phyloP scores from a whole-genome alignment of 2,329 filamentous ascomycete species.

The Penicillium psychrosexuale region DNA sequence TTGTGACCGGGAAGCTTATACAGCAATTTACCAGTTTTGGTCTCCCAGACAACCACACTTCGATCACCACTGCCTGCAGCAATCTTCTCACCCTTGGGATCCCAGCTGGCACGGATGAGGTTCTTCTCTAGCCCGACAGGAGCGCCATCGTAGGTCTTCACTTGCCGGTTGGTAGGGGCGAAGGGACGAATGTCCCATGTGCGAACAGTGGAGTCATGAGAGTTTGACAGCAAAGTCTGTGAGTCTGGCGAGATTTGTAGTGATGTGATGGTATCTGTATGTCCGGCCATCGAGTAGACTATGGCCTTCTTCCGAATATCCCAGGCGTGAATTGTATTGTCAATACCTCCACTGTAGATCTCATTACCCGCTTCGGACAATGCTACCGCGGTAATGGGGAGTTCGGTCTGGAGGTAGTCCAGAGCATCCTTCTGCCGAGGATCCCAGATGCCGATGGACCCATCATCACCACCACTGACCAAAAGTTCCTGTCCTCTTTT shows the following conservation, averaged over 20 bases:
- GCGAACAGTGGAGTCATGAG: conserved; percentile 88
- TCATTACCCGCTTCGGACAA: conserved; percentile 94
- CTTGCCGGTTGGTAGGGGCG: conserved; percentile 78
- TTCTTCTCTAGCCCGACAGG: conserved; percentile 87
- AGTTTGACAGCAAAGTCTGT: conserved; percentile 83
- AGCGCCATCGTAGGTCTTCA: conserved; percentile 90
- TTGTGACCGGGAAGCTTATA: conserved; percentile 96
- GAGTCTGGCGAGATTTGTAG: conserved; percentile 89
- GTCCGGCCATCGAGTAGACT: conserved; percentile 82
- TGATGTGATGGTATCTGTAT: conserved; percentile 88
- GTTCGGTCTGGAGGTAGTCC: conserved; percentile 85
- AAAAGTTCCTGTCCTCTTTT: conserved; percentile 86
- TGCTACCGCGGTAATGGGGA: conserved; percentile 86
- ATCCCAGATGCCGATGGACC: conserved; percentile 93
- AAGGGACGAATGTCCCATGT: conserved; percentile 98
- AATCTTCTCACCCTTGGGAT: conserved; percentile 77
- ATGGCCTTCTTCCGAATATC: conserved; percentile 88
- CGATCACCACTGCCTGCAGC: conserved; percentile 87
- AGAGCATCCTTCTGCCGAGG: conserved; percentile 83
- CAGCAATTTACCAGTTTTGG: conserved; percentile 78
- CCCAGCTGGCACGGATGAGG: conserved; percentile 85
- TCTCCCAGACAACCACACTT: conserved; percentile 88
- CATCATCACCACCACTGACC: conserved; percentile 89
- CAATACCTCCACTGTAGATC: conserved; percentile 89
- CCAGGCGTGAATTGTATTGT: conserved; percentile 97